Percentiles rank a stretch among this genome's conserved stretches.
phyloP scores from a whole-genome alignment of 2,329 filamentous ascomycete genomes.

The Trichoderma sp. region DNA sequence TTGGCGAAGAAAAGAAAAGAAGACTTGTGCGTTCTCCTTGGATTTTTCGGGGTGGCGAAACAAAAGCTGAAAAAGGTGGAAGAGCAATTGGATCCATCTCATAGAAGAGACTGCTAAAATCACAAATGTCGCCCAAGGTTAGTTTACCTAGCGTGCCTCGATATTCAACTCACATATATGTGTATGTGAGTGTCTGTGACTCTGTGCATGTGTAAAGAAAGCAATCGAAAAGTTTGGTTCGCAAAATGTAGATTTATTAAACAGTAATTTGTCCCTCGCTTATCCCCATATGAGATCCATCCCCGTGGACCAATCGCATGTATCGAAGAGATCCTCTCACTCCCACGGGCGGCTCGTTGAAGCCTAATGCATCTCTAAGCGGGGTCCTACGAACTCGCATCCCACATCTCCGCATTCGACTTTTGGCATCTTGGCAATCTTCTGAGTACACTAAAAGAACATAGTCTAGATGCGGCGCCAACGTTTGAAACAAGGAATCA shows the following conservation, averaged over 20 bases:
- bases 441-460: not conserved
- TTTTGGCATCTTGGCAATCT: not conserved
- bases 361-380: not conserved
- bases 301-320: too few species aligned
- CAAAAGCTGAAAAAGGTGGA: not conserved
- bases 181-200: too few species aligned
- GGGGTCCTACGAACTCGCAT: too few species aligned
- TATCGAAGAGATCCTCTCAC: too few species aligned
- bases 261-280: too few species aligned
- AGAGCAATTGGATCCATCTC: not conserved
- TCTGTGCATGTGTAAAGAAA: too few species aligned
- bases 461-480: not conserved
- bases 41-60: not conserved
- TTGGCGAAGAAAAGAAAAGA: constrained; percentile 1
- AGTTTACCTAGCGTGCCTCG: not conserved
- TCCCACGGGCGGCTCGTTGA: not conserved
- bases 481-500: not conserved
- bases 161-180: too few species aligned
- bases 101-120: not conserved
- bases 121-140: not conserved
- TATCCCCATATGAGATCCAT: too few species aligned
- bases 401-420: too few species aligned
- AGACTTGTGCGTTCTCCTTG: constrained; percentile 1
- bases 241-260: too few species aligned
- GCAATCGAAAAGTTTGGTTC: too few species aligned